A percentile compares a stretch with the other conserved stretches of the same genome.
Conservation (phyloP, 75 land plant genomes). For the Pinus albicaulis region DNA sequence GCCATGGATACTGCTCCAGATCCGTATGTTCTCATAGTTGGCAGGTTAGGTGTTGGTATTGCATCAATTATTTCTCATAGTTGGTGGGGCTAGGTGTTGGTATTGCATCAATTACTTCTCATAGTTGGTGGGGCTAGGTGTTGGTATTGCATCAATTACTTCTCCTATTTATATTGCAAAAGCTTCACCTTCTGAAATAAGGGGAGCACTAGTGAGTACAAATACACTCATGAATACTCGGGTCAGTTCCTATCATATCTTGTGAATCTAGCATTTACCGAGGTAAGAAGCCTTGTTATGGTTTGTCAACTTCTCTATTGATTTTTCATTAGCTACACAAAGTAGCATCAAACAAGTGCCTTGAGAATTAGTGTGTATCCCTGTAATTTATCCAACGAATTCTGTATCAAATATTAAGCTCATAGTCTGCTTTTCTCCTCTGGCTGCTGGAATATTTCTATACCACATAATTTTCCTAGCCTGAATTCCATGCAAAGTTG, state of each 20-base stretch:
- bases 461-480: not conserved
- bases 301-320: not conserved
- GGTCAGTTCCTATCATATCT: slow-evolving; percentile 61
- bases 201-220: slow-evolving; percentile 79
- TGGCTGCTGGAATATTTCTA: not conserved
- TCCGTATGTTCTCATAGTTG: slow-evolving; percentile 70
- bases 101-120: too few species aligned
- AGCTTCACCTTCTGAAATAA: slow-evolving; percentile 71
- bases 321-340: not conserved
- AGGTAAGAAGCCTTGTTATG: too few species aligned
- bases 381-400: not conserved
- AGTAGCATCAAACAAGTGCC: not conserved
- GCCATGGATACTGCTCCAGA: slow-evolving; percentile 75
- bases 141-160: too few species aligned
- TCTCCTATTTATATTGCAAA: slow-evolving; percentile 89
- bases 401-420: not conserved
- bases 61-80: slow-evolving; percentile 93
- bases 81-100: too few species aligned
- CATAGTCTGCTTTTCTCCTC: not conserved
- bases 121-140: too few species aligned
- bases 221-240: slow-evolving; percentile 83
- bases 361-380: not conserved
- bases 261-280: too few species aligned
- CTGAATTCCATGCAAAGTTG: too few species aligned
- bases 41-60: slow-evolving; percentile 79